Percentiles rank a stretch among this genome's conserved stretches.
Conservation (phyloP, 345 rosid genomes). For the Gossypium bickii region DNA sequence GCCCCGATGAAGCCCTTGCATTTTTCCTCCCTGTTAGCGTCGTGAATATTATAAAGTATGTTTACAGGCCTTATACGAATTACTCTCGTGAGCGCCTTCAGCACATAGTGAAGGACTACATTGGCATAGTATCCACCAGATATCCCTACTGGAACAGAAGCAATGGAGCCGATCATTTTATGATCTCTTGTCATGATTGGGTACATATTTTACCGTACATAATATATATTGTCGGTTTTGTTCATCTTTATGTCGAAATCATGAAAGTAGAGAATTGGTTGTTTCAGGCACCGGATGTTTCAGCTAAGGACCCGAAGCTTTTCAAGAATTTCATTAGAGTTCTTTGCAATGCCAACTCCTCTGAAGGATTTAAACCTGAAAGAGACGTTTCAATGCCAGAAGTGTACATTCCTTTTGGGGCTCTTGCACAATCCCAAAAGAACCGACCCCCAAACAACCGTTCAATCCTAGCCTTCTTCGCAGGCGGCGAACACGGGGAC, state of each 20-base stretch:
- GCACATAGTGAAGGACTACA: slow-evolving; percentile 49
- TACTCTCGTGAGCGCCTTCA: slow-evolving; percentile 49
- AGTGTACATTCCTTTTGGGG: slow-evolving; percentile 17
- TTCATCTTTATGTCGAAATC: neutral
- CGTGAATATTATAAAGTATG: slow-evolving; percentile 37
- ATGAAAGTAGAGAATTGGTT: neutral
- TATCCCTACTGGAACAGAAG: slow-evolving; percentile 59
- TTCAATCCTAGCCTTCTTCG: slow-evolving; percentile 40
- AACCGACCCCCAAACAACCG: slow-evolving; percentile 18
- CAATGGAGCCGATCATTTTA: slow-evolving; percentile 59
- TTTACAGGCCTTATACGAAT: slow-evolving; percentile 49
- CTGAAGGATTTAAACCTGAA: slow-evolving; percentile 39
- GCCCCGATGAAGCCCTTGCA: slow-evolving; percentile 44
- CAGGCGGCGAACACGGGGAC: slow-evolving; percentile 40
- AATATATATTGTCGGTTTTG: neutral
- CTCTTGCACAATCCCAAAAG: neutral
- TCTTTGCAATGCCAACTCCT: slow-evolving; percentile 48
- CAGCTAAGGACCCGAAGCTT: slow-evolving; percentile 26
- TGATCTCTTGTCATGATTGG: slow-evolving; percentile 78
- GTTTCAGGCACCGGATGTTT: slow-evolving; percentile 39
- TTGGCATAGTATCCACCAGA: slow-evolving; percentile 30
- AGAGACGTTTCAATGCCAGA: slow-evolving; percentile 47
- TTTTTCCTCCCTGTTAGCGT: slow-evolving; percentile 63
- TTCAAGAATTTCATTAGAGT: slow-evolving; percentile 41
- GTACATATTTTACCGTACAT: slow-evolving; percentile 20